Base-by-base conservation (phyloP, 345 rosid genomes). In the Boechera retrofracta region DNA sequence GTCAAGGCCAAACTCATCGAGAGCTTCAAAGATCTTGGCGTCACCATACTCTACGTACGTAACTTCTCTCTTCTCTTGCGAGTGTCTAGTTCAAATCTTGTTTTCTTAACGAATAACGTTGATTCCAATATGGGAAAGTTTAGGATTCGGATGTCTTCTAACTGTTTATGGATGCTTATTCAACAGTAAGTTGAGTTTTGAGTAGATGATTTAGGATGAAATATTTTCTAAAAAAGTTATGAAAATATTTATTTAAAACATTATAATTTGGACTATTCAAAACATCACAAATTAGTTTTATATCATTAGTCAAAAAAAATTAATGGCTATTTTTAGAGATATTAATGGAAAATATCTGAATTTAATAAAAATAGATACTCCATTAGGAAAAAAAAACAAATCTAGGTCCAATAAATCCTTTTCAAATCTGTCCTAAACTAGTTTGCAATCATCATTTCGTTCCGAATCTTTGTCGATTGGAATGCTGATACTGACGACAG, bases 11-110 rank as follows among this genome's bases (percentile, higher is more conserved):
- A 85, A 48, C 71, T 85, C 68, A 60, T 85, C 32, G 10, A 67
- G 42, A 35, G 63, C 39, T 85, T 83, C 82, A 79, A 35, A 69
- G 58, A 39, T 69, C 72, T 72, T 10, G 88, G 86, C 53, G 85
- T 85, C 55, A 72, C 61, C 13, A 56, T 83, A 10, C 58, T 81
- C 54, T 71, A 72, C 72, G 86, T 79, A 72, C 45, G 83, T 66
- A 3, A 24, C 54, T 3, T 28, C 8, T 33, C 16, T 35, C 47
- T 58, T 36, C 7, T 68, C 10, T 18, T 36, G 3, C 29, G 18
- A 24, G 0, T 44, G 9, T 35, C 18, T 42, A 2, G 7, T 57
- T 47, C 32, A 21, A 28, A 16, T 31, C 11, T 44, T 21, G 26
- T 58, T 71, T 42, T 10, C 2, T 45, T 4, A 13, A 36, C 8